Base-by-base conservation (phyloP, 2,329 filamentous ascomycete species). In the Aspergillus sp. region DNA sequence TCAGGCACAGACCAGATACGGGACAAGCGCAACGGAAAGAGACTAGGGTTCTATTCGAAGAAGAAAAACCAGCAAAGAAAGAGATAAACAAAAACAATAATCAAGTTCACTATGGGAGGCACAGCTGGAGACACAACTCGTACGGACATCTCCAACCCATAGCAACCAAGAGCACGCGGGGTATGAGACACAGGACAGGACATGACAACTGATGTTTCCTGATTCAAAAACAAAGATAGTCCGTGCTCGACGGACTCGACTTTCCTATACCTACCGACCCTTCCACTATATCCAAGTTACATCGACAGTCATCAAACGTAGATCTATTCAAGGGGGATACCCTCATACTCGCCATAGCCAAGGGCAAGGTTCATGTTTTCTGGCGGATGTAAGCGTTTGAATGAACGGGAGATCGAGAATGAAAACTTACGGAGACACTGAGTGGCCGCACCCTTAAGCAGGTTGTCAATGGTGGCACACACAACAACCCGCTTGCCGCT, bases 291-390 rank as follows among this genome's bases (percentile, higher is more conserved):
- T 44, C 50, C 44, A 45, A 44, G 45, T 52, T 60, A 60, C 57
- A 60, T 54, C 38, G 47, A 44, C 38, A 44, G 52, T 38, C 56
- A 52, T 47, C 42, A 51, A 45, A 47, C 47, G 49, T 44, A 50
- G 50, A 49, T 59, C 62, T 71, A 80, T 53, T 81, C 73, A 53
- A 82, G 65, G 32, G 90, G 90, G 60, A 95, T 95, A 38, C 90
- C 90, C 68, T 95, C 88, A 66, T 90, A 95, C 76, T 95, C 90
- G 43, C 83, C 85, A 68, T 93, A 95, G 43, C 90, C 90, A 10
- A 95, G 81, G n/a, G 89, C 87, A 53, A 95, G 79, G 73, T 95
- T 95, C 89, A 95, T 94, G 74, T 95, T 95, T 79, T 95, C 86
- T 88, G 35, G 26, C 3, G 14, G 10, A 46, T 22, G 32, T 50